Evolutionary conservation across 768 basidiomycete species (phyloP).

Genomic region (Rhodosporidiobolus odoratus): DNA sequence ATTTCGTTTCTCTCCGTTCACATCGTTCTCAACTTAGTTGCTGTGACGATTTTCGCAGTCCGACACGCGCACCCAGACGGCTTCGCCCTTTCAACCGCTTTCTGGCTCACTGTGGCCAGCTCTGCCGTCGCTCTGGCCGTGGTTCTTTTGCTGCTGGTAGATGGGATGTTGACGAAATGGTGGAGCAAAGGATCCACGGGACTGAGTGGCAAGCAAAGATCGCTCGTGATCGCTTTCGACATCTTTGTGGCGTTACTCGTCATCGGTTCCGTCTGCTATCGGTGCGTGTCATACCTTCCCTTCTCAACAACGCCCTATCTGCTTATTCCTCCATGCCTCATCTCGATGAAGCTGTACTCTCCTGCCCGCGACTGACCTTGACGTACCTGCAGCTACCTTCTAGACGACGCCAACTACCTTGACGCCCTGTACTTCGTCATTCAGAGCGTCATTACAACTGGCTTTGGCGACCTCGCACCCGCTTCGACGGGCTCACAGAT

Average conservation of each 20-base stretch:
- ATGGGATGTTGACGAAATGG: constrained; percentile 10
- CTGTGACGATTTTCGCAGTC: constrained; percentile 12
- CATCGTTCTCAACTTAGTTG: constrained; percentile 14
- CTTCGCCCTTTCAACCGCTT: constrained; percentile 28
- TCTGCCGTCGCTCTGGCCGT: constrained; percentile 9
- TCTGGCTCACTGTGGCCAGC: constrained; percentile 19
- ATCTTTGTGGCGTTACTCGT: not conserved
- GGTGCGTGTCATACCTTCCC: not conserved
- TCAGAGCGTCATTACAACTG: constrained; percentile 21
- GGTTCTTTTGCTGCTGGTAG: not conserved
- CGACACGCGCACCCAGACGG: constrained; percentile 6
- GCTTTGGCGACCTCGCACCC: constrained; percentile 21
- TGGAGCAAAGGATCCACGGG: constrained; percentile 4
- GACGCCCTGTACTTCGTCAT: constrained; percentile 21
- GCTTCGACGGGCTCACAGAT: not conserved
- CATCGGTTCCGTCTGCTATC: not conserved
- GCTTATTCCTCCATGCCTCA: no score
- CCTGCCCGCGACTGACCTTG: no score
- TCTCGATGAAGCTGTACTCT: no score
- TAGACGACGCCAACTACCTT: constrained; percentile 11
- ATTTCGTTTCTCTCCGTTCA: not conserved
- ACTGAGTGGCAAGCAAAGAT: not conserved
- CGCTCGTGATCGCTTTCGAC: not conserved
- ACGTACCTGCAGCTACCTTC: constrained; percentile 6
- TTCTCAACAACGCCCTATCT: no score